A percentile compares a stretch with the other conserved stretches of the same genome.
Conservation (phyloP, 495 filamentous ascomycete species). For the Podospora pseudopauciseta region DNA sequence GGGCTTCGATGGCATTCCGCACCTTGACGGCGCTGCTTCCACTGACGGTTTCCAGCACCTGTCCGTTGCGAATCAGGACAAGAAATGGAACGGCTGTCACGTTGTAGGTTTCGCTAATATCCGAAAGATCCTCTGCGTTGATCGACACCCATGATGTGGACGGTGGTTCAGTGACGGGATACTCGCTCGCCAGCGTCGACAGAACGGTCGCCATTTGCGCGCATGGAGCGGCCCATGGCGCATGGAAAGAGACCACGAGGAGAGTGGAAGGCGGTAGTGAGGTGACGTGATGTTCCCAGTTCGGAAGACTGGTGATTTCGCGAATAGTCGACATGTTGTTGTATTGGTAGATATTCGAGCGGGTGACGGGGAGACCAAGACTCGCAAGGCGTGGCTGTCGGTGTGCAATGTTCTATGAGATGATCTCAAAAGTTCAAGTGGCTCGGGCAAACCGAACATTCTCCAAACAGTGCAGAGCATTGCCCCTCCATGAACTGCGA, state of each 20-base stretch:
- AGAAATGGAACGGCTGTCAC: constrained; percentile 92
- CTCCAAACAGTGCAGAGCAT: constrained; percentile 1
- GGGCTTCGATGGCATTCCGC: constrained; percentile 74
- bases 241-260: constrained; percentile 85
- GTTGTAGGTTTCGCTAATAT: constrained; percentile 84
- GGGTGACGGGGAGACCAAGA: too few species aligned
- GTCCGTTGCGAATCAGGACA: constrained; percentile 66
- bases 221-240: constrained; percentile 96
- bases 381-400: too few species aligned
- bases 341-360: not conserved
- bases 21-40: constrained; percentile 85
- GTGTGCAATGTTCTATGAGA: not conserved
- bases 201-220: constrained; percentile 89
- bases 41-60: constrained; percentile 74
- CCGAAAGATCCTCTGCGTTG: constrained; percentile 84
- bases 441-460: not conserved
- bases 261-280: constrained; percentile 64
- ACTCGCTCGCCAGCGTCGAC: constrained; percentile 74
- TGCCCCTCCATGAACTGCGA: constrained; percentile 13
- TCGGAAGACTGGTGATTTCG: constrained; percentile 64
- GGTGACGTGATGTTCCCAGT: constrained; percentile 62
- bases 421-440: not conserved
- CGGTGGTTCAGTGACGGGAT: constrained; percentile 61
- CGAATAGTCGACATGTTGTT: constrained; percentile 63
- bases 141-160: constrained; percentile 77